Evolutionary conservation across 2,329 filamentous ascomycete genomes (phyloP).

Genomic region (Mycogone perniciosa): DNA sequence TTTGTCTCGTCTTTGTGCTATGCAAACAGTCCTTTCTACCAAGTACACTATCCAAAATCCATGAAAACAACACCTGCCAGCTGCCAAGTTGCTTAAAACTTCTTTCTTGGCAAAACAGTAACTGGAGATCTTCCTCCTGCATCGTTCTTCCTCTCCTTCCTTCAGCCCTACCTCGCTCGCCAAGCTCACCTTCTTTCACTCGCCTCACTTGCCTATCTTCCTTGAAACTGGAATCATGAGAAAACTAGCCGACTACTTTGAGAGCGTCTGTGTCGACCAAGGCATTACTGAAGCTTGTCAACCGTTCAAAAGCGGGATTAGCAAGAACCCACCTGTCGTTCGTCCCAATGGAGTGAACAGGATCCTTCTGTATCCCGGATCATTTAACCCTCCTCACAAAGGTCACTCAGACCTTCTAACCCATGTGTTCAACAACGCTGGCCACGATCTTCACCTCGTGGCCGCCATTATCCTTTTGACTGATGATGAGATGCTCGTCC

Average conservation of each 20-base stretch:
- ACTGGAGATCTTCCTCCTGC: too few relatives aligned
- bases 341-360: constrained; percentile 15
- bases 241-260: background rate
- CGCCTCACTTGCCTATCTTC: too few relatives aligned
- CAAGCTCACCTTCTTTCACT: background rate
- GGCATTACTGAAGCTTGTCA: background rate
- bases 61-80: too few relatives aligned
- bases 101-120: too few relatives aligned
- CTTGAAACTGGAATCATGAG: background rate
- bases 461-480: constrained; percentile 27
- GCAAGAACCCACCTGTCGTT: background rate
- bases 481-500: constrained; percentile 18
- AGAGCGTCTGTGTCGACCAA: background rate
- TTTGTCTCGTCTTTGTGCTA: too few relatives aligned
- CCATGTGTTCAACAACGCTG: constrained; percentile 23
- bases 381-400: constrained; percentile 33
- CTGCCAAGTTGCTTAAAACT: too few relatives aligned
- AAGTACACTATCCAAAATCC: too few relatives aligned
- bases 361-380: constrained; percentile 31
- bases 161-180: background rate
- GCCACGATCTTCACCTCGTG: constrained; percentile 23
- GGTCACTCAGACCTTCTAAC: constrained; percentile 28
- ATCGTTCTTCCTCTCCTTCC: background rate
- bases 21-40: too few relatives aligned
- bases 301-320: background rate